Conservation (phyloP, 1,139 yeast genomes). For the Suhomyces chickasaworum region DNA sequence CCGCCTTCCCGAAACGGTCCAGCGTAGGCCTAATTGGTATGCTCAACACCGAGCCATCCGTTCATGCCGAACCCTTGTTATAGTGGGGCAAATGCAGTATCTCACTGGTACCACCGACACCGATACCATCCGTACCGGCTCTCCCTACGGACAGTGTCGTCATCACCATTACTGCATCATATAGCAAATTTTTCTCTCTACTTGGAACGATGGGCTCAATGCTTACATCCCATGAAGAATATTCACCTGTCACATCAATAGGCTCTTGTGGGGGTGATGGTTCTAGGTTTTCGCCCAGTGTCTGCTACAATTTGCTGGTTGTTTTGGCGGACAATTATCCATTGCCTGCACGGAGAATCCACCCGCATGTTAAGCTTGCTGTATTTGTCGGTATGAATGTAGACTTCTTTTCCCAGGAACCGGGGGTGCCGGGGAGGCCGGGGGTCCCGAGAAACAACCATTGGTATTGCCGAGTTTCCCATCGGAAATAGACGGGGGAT, state of each 20-base stretch:
- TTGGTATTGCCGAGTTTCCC: neutral
- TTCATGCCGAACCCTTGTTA: neutral
- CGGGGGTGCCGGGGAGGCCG: neutral
- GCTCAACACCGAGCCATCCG: conserved; percentile 1
- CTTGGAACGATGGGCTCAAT: neutral
- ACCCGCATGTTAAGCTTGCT: neutral
- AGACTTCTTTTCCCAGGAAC: neutral
- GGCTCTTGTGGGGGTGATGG: neutral
- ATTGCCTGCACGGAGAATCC: neutral
- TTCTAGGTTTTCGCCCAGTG: neutral
- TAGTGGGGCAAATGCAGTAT: neutral
- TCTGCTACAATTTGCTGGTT: neutral
- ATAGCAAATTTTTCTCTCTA: neutral
- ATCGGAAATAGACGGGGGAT: neutral
- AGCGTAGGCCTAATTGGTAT: neutral
- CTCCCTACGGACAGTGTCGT: neutral
- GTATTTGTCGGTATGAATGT: neutral
- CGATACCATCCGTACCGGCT: neutral
- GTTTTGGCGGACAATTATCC: neutral
- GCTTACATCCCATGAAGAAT: neutral
- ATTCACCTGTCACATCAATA: neutral
- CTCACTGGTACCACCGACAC: neutral
- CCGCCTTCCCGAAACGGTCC: conserved; percentile 7
- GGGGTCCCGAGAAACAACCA: neutral
- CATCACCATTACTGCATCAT: neutral